These are phyloP conservation scores for Nectriaceae sp. DNA, from an alignment of 2,329 filamentous ascomycete species.

Conservation along the genomic window DNA sequence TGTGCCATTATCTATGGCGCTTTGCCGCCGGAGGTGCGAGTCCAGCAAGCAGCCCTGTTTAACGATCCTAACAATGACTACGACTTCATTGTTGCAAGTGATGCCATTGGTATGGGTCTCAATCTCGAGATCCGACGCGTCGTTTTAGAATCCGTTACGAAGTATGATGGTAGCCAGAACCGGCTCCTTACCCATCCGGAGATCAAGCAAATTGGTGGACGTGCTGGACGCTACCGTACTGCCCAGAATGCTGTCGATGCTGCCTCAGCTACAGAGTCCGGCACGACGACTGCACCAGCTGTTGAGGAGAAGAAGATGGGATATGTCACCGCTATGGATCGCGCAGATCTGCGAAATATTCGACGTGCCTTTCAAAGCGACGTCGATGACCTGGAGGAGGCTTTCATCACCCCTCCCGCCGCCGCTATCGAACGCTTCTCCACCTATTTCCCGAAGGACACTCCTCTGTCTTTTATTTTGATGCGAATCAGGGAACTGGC, in stretches of 20 bases:
- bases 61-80: constrained; percentile 96
- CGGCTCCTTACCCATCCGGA: constrained; percentile 70
- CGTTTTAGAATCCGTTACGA: constrained; percentile 78
- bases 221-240: constrained; percentile 83
- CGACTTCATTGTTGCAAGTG: constrained; percentile 89
- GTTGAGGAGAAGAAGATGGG: constrained; percentile 56
- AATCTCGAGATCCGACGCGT: constrained; percentile 92
- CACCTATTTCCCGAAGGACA: constrained; percentile 76
- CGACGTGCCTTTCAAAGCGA: constrained; percentile 62
- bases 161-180: constrained; percentile 64
- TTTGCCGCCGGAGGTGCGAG: constrained; percentile 87
- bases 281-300: constrained; percentile 6
- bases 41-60: constrained; percentile 88
- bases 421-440: constrained; percentile 74
- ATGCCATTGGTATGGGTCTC: constrained; percentile 96
- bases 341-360: constrained; percentile 66
- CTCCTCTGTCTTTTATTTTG: constrained; percentile 82
- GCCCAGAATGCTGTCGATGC: constrained; percentile 41
- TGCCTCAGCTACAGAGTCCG: constrained; percentile 6
- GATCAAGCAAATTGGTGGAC: constrained; percentile 91
- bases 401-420: constrained; percentile 74
- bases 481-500: constrained; percentile 72
- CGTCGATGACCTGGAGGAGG: constrained; percentile 66
- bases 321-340: constrained; percentile 76
- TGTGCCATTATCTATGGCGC: constrained; percentile 94